These are phyloP conservation scores for Pinus albicaulis DNA, from an alignment of 75 land plant genomes.

Conservation along the genomic window DNA sequence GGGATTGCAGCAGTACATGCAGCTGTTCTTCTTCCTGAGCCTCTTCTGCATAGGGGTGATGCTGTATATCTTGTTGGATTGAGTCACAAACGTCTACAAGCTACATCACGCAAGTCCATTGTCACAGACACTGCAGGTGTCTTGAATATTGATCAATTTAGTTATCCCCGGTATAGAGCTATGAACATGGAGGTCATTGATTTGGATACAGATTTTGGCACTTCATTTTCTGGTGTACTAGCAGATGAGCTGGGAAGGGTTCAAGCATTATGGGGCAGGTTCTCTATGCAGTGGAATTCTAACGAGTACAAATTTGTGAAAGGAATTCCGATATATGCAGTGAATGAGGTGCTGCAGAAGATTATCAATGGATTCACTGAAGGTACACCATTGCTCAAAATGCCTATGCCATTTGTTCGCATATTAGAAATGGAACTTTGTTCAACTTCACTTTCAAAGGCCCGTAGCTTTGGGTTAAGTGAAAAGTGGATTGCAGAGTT, in stretches of 20 bases:
- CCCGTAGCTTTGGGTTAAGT: constrained; percentile 82
- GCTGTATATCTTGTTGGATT: not conserved
- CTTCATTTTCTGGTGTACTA: constrained; percentile 28
- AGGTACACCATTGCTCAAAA: constrained; percentile 56
- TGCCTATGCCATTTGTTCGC: constrained; percentile 76
- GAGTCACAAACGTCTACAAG: too few species aligned
- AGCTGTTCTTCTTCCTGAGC: constrained; percentile 22
- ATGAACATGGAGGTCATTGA: too few species aligned
- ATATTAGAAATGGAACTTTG: constrained; percentile 85
- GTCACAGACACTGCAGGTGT: too few species aligned
- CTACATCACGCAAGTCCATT: too few species aligned
- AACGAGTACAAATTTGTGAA: constrained; percentile 88
- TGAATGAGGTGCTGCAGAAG: constrained; percentile 74
- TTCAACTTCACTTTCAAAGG: constrained; percentile 90
- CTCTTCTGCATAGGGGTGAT: not conserved
- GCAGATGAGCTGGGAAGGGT: constrained; percentile 48
- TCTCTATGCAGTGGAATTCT: constrained; percentile 90
- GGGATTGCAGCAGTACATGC: constrained; percentile 33
- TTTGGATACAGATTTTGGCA: constrained; percentile 22
- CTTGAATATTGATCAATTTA: too few species aligned
- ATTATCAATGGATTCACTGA: constrained; percentile 58
- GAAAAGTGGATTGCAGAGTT: constrained; percentile 84
- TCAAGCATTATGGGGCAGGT: constrained; percentile 94
- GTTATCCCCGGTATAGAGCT: too few species aligned
- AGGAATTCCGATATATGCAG: constrained; percentile 76